These are phyloP conservation scores for Leucaena leucocephala DNA, from an alignment of 306 rosid species.

Conservation along the genomic window DNA sequence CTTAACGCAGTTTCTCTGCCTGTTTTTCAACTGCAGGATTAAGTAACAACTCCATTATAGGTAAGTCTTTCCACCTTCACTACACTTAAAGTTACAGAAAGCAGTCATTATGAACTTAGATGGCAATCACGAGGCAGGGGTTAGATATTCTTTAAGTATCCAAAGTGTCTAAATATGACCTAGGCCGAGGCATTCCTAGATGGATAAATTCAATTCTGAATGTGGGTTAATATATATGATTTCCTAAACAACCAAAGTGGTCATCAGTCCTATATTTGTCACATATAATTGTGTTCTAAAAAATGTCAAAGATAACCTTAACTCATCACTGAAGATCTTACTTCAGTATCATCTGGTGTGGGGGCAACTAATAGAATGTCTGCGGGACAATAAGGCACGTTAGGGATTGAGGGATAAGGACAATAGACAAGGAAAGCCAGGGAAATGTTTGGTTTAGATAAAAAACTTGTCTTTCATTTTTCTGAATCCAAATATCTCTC, in stretches of 20 bases:
- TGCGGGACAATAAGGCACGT: background rate
- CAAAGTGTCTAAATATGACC: background rate
- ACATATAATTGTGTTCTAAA: background rate
- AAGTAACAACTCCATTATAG: slow-evolving; percentile 47
- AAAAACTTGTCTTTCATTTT: background rate
- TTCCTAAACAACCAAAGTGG: background rate
- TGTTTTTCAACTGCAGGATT: slow-evolving; percentile 49
- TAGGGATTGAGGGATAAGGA: background rate
- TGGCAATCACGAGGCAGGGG: background rate
- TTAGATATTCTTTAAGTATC: background rate
- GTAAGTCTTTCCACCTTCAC: slow-evolving; percentile 37
- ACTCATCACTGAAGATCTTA: background rate
- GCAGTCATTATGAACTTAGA: background rate
- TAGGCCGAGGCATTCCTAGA: background rate
- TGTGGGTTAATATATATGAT: background rate
- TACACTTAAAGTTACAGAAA: background rate
- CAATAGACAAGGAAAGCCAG: background rate
- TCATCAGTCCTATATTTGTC: background rate
- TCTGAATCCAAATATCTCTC: background rate
- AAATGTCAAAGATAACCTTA: slow-evolving; percentile 3
- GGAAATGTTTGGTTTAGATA: background rate
- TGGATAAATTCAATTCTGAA: background rate
- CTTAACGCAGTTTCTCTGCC: slow-evolving; percentile 19
- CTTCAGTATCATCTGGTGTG: background rate
- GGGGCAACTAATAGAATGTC: background rate